Conservation (phyloP, 108 stramenopile species). For the Nitzschia sp. region DNA sequence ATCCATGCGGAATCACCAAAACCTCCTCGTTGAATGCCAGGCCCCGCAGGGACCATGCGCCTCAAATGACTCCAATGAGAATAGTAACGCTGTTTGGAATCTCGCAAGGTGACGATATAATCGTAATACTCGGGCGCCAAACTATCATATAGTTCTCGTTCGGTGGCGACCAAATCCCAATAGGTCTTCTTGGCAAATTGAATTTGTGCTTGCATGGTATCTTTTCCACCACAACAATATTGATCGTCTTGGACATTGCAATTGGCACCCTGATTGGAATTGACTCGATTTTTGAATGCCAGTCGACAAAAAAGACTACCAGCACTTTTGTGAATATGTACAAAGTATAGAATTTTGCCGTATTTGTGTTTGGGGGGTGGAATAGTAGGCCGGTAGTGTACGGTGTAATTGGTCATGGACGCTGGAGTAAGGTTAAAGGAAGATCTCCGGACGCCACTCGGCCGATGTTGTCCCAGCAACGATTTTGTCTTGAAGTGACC, state of each 20-base stretch:
- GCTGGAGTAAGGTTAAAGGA: no score
- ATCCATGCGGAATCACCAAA: conserved; percentile 13
- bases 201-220: conserved; percentile 8
- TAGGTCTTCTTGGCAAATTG: conserved; percentile 19
- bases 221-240: conserved; percentile 31
- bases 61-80: conserved; percentile 41
- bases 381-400: conserved; percentile 10
- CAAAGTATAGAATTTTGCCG: conserved; percentile 21
- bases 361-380: conserved; percentile 9
- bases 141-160: conserved; percentile 33
- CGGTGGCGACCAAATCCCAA: conserved; percentile 42
- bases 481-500: no score
- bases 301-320: conserved; percentile 28
- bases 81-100: conserved; percentile 31
- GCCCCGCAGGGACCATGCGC: neutral
- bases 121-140: conserved; percentile 26
- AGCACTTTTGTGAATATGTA: conserved; percentile 45
- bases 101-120: conserved; percentile 39
- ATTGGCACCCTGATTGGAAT: conserved; percentile 12
- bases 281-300: conserved; percentile 14
- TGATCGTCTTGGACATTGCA: conserved; percentile 43
- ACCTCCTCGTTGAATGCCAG: conserved; percentile 6
- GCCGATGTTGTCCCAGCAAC: no score
- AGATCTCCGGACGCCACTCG: no score
- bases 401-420: neutral